phyloP scores from a whole-genome alignment of 2,329 filamentous ascomycete genomes.

The Xylariaceae sp. region DNA sequence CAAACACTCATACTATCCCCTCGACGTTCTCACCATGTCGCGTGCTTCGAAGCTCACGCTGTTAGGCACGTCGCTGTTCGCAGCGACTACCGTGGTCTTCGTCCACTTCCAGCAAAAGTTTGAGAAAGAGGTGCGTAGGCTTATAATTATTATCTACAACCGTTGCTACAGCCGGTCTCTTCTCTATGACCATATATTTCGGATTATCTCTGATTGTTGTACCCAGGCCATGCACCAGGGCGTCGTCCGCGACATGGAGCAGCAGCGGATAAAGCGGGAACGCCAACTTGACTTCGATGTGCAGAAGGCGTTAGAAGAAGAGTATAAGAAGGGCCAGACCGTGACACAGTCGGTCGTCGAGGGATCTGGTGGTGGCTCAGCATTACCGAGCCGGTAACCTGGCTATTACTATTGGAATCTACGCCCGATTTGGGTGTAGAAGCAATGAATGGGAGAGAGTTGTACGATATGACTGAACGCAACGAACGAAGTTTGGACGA shows the following conservation, averaged over 20 bases:
- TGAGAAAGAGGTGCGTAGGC: conserved; percentile 66
- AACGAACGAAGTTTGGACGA: background rate
- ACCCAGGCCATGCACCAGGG: conserved; percentile 87
- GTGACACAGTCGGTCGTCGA: conserved; percentile 42
- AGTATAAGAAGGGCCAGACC: conserved; percentile 84
- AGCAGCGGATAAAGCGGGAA: conserved; percentile 83
- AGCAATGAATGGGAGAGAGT: background rate
- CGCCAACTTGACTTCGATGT: conserved; percentile 92
- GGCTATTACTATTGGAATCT: background rate
- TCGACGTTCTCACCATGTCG: conserved; percentile 59
- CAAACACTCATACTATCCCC: background rate
- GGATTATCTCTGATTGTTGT: conserved; percentile 8
- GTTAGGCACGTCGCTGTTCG: conserved; percentile 67
- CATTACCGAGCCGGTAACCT: conserved; percentile 23
- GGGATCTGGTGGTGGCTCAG: conserved; percentile 16
- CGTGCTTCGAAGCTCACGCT: conserved; percentile 84
- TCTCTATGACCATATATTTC: conserved; percentile 3
- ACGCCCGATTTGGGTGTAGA: background rate
- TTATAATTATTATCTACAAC: background rate
- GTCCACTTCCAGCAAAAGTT: conserved; percentile 85
- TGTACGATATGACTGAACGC: background rate
- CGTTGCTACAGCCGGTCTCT: background rate
- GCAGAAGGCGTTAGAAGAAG: conserved; percentile 76
- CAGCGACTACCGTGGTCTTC: conserved; percentile 69
- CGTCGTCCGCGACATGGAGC: conserved; percentile 90